These are phyloP conservation scores for Atkinsonella texensis DNA, from an alignment of 2,329 filamentous ascomycete genomes.

Conservation along the genomic window DNA sequence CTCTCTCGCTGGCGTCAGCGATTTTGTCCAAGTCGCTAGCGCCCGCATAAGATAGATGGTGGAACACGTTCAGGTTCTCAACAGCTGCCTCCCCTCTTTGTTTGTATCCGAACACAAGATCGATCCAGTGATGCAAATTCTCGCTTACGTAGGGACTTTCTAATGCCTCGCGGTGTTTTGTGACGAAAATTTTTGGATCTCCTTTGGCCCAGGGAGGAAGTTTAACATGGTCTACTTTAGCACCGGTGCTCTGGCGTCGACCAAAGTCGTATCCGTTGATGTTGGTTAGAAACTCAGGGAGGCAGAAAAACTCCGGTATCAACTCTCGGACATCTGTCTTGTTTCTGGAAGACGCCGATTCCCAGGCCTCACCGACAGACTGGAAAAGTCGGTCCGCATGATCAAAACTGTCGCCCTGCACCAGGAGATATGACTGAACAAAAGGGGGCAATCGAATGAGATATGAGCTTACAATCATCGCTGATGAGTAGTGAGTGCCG, in stretches of 20 bases:
- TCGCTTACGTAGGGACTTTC: conserved; percentile 89
- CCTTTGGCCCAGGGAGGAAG: conserved; percentile 97
- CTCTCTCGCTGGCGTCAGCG: conserved; percentile 71
- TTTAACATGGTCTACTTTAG: conserved; percentile 71
- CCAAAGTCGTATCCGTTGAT: conserved; percentile 93
- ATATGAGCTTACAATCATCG: conserved; percentile 97
- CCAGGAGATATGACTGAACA: conserved; percentile 83
- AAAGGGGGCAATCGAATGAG: conserved; percentile 92
- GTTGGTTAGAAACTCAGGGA: conserved; percentile 91
- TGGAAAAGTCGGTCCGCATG: conserved; percentile 93
- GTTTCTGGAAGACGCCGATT: conserved; percentile 76
- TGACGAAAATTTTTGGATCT: conserved; percentile 88
- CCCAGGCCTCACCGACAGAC: conserved; percentile 83
- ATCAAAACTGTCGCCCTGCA: conserved; percentile 94
- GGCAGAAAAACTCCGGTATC: conserved; percentile 93
- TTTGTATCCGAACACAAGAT: conserved; percentile 87
- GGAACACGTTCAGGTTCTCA: conserved; percentile 89
- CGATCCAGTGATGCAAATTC: conserved; percentile 88
- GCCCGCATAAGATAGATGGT: conserved; percentile 88
- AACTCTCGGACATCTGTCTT: conserved; percentile 92
- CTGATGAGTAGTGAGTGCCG: conserved; percentile 95
- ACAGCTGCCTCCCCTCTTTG: conserved; percentile 87
- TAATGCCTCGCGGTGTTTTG: conserved; percentile 88
- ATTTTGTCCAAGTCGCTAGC: conserved; percentile 89
- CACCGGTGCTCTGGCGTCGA: conserved; percentile 64